Evolutionary conservation across 768 basidiomycete species (phyloP), one percentile per base, ranked within the genome.

Genomic region (Pleurotus giganteus): DNA sequence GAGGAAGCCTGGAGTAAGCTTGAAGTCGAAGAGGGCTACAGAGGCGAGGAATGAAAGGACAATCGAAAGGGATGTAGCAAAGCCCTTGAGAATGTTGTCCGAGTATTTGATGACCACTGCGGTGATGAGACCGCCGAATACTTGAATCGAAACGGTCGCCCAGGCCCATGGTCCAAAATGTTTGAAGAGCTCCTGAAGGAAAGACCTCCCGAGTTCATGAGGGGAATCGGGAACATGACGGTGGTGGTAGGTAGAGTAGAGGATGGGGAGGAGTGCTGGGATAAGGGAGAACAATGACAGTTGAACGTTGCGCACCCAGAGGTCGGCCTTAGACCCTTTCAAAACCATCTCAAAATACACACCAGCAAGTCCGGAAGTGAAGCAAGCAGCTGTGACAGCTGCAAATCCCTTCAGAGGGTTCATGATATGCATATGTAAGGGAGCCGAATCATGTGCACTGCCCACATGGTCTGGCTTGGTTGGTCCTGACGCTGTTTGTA

Each of bases 21-120:
- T 74, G 69, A 96, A 97, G 65, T 91, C 81, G 74, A 99, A 99
- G 42, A 98, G 80, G 27, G 82, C 83, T 59, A 98, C 92, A 42
- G 89, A 91, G 1, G 94, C 93, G 56, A 96, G 82, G 83, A 96
- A 99, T 49, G 94, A 95, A 36, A 98, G 74, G 54, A 98, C 85
- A 72, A 98, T 99, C 58, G 89, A 90, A 39, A 98, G 79, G 58
- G 86, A 89, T 2, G 96, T 99, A 4, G 96, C 96, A 64, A 99
- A 99, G n/a, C 96, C 96, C 67, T 97, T 96, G 64, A 92, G 76
- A 62, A 91, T 92, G 67, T 97, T 98, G 71, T 94, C 93, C 54
- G 91, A 90, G 66, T 98, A 96, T 69, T 95, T 93, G 80, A 98
- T 98, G 56, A 98, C 97, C 27, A 98, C 69, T 1, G 97, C 96